These are phyloP conservation scores for Orbilia ellipsospora DNA, from an alignment of 2,329 filamentous ascomycete species.

Conservation along the genomic window DNA sequence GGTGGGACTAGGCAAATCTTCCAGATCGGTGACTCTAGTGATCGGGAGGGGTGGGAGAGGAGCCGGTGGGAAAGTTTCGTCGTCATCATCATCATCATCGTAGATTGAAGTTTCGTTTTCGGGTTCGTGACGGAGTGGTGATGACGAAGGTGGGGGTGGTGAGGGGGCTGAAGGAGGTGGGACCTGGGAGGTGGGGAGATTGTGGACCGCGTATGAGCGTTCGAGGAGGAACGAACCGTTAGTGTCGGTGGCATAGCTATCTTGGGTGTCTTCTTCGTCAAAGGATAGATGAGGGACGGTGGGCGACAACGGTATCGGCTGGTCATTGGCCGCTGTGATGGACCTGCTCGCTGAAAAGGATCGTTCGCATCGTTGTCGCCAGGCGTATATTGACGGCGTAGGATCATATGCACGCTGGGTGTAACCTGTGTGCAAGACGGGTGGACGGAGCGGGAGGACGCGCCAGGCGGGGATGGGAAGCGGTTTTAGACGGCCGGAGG, in stretches of 20 bases:
- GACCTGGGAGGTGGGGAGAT: conserved; percentile 30
- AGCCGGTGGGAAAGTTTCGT: conserved; percentile 10
- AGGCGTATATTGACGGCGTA: conserved; percentile 44
- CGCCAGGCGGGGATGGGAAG: conserved; percentile 26
- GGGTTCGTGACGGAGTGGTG: not conserved
- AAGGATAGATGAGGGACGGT: conserved; percentile 19
- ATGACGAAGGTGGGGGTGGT: conserved; percentile 5
- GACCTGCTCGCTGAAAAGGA: not conserved
- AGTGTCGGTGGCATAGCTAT: not conserved
- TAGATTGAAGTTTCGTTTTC: conserved; percentile 20
- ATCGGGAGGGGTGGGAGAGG: conserved; percentile 25
- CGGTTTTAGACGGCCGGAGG: conserved; percentile 25
- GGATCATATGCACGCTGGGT: conserved; percentile 36
- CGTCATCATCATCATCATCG: not conserved
- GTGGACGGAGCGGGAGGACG: conserved; percentile 22
- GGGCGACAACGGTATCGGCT: conserved; percentile 9
- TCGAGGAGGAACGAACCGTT: conserved; percentile 15
- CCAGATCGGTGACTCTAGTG: conserved; percentile 28
- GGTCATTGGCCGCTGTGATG: not conserved
- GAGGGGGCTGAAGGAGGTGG: not conserved
- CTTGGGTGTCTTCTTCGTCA: conserved; percentile 15
- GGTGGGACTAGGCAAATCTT: conserved; percentile 18
- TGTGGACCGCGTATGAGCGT: conserved; percentile 36
- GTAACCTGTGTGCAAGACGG: conserved; percentile 29
- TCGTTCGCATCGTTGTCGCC: conserved; percentile 28